These are phyloP conservation scores for Exophiala calicioides DNA, from an alignment of 2,329 filamentous ascomycete genomes.

Conservation along the genomic window DNA sequence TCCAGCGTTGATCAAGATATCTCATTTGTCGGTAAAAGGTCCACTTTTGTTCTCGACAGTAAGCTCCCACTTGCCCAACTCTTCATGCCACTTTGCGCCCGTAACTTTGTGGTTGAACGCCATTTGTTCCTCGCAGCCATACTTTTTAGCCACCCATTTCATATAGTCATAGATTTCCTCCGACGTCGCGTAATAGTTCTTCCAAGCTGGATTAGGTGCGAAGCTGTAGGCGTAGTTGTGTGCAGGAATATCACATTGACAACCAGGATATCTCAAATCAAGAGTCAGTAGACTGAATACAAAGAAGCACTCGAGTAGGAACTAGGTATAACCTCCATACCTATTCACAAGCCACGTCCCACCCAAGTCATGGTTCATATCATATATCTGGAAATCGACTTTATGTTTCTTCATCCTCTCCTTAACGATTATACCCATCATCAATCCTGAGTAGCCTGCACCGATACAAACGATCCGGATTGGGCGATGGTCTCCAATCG, in stretches of 20 bases:
- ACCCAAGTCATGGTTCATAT: slow-evolving; percentile 33
- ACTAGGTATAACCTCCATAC: slow-evolving; percentile 23
- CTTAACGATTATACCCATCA: slow-evolving; percentile 32
- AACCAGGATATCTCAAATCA: slow-evolving; percentile 17
- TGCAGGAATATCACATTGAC: slow-evolving; percentile 17
- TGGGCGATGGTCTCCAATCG: slow-evolving; percentile 17
- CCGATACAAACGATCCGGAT: slow-evolving; percentile 21
- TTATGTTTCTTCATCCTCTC: not conserved
- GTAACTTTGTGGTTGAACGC: slow-evolving; percentile 58
- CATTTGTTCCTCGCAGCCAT: slow-evolving; percentile 54
- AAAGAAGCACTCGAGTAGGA: not conserved
- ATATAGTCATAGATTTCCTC: slow-evolving; percentile 23
- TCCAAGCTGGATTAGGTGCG: slow-evolving; percentile 68
- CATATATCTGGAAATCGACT: slow-evolving; percentile 28
- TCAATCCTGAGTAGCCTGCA: slow-evolving; percentile 23
- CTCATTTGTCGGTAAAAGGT: too few species aligned
- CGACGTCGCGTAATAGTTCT: slow-evolving; percentile 56
- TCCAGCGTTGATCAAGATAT: too few species aligned
- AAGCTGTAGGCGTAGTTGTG: slow-evolving; percentile 71
- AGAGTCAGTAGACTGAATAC: not conserved
- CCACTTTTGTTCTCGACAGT: slow-evolving; percentile 24
- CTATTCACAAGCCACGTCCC: slow-evolving; percentile 35
- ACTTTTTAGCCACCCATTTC: slow-evolving; percentile 14
- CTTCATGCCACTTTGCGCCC: slow-evolving; percentile 56
- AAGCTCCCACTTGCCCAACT: slow-evolving; percentile 29